Evolutionary conservation across 345 rosid species (phyloP).

Genomic region (Brassica rapa): DNA sequence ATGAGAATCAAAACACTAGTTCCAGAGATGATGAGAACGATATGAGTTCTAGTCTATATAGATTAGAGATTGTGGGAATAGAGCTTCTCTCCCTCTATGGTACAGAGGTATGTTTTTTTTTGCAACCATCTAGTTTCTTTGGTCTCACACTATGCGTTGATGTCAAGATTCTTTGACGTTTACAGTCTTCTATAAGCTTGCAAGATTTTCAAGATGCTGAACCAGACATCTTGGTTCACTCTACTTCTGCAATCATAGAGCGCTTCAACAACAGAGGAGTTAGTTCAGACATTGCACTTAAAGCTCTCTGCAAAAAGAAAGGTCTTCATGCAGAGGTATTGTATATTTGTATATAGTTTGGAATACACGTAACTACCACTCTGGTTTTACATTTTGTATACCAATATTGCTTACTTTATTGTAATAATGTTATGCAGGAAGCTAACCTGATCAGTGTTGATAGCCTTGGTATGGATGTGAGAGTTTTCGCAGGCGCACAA

Average conservation of each 20-base stretch:
- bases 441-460: conserved; percentile 86
- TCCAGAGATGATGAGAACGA: conserved; percentile 45
- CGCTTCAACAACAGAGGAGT: conserved; percentile 66
- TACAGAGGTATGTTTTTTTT: conserved; percentile 58
- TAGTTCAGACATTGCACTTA: conserved; percentile 60
- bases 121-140: conserved; percentile 13
- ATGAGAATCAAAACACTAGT: conserved; percentile 47
- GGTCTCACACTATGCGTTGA: conserved; percentile 16
- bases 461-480: conserved; percentile 92
- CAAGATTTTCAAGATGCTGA: conserved; percentile 94
- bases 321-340: conserved; percentile 78
- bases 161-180: conserved; percentile 35
- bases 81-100: conserved; percentile 86
- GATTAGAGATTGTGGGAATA: conserved; percentile 77
- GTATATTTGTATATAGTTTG: background rate
- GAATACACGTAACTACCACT: background rate
- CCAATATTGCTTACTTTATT: background rate
- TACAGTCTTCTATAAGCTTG: conserved; percentile 65
- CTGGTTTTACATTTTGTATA: background rate
- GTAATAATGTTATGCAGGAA: conserved; percentile 42
- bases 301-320: conserved; percentile 89
- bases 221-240: conserved; percentile 76
- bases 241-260: conserved; percentile 64
- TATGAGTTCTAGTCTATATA: conserved; percentile 57
- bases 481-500: conserved; percentile 70